phyloP scores from a whole-genome alignment of 164 flowering plant genomes.

The Aristolochia contorta region DNA sequence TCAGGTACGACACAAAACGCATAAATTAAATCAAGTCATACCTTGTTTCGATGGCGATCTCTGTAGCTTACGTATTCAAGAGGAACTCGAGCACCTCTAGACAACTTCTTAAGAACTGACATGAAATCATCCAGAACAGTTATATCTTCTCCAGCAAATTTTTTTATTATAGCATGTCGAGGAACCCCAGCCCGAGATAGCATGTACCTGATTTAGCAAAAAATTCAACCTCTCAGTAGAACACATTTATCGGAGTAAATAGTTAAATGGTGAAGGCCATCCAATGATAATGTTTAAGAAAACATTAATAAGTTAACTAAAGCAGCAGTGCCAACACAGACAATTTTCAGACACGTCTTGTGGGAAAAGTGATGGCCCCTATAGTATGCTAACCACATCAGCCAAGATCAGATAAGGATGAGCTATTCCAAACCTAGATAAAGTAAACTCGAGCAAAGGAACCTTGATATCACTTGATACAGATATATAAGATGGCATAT shows the following conservation, averaged over 20 bases:
- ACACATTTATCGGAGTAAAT: neutral
- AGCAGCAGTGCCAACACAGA: too few relatives aligned
- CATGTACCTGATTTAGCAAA: conserved; percentile 66
- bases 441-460: too few relatives aligned
- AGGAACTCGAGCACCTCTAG: conserved; percentile 88
- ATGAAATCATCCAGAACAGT: conserved; percentile 55
- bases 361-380: too few relatives aligned
- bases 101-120: conserved; percentile 48
- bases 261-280: neutral
- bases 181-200: conserved; percentile 89
- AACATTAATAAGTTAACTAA: neutral
- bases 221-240: neutral
- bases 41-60: conserved; percentile 94
- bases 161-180: conserved; percentile 89
- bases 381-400: too few relatives aligned
- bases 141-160: conserved; percentile 84
- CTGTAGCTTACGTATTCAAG: conserved; percentile 64
- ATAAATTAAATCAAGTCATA: conserved; percentile 12
- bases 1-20: too few relatives aligned
- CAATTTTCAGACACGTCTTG: too few relatives aligned
- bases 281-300: neutral
- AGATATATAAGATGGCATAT: too few relatives aligned
- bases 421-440: too few relatives aligned
- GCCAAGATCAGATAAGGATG: too few relatives aligned
- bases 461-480: too few relatives aligned